These are phyloP conservation scores for Colletotrichum sp. DNA, from an alignment of 2,329 filamentous ascomycete species.

Conservation along the genomic window DNA sequence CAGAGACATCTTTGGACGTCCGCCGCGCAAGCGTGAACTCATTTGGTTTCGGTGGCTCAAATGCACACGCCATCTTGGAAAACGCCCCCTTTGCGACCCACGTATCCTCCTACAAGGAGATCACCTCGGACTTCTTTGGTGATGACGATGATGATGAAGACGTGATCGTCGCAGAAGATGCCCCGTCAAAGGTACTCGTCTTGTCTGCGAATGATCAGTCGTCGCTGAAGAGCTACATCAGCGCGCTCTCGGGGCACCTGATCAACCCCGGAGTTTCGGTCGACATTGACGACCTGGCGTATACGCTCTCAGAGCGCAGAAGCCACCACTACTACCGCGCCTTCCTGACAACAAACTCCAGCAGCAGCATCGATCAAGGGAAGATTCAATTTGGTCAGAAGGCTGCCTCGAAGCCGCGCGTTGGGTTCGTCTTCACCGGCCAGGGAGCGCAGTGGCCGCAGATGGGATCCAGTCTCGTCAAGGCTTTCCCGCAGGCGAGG, in stretches of 20 bases:
- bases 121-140: neutral
- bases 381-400: neutral
- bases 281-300: slow-evolving; percentile 28
- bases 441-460: slow-evolving; percentile 35
- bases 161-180: neutral
- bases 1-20: neutral
- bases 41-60: slow-evolving; percentile 40
- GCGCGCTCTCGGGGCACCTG: neutral
- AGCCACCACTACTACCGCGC: slow-evolving; percentile 23
- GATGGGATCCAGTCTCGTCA: slow-evolving; percentile 26
- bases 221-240: neutral
- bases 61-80: slow-evolving; percentile 32
- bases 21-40: slow-evolving; percentile 34
- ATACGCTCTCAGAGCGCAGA: slow-evolving; percentile 30
- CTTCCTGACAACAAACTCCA: slow-evolving; percentile 27
- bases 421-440: slow-evolving; percentile 30
- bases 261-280: slow-evolving; percentile 28
- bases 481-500: neutral
- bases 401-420: neutral
- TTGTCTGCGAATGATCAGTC: neutral
- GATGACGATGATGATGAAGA: neutral
- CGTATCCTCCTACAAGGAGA: neutral
- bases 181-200: neutral
- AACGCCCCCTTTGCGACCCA: neutral
- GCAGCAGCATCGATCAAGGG: neutral